These are phyloP conservation scores for Ostreobium quekettii DNA, from an alignment of 139 green algal species.

Conservation along the genomic window DNA sequence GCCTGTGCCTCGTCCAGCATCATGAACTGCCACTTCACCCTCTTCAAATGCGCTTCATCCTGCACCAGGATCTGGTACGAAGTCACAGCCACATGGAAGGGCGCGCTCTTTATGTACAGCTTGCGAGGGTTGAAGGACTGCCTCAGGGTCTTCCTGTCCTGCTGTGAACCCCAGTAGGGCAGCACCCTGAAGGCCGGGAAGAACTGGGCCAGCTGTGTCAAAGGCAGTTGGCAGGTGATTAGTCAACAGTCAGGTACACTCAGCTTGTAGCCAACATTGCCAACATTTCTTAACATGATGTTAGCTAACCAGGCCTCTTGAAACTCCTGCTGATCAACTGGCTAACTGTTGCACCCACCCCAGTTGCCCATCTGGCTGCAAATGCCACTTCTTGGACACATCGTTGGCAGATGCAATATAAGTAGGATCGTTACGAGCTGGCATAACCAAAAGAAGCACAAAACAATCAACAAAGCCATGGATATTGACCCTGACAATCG, in stretches of 20 bases:
- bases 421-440: too few species aligned
- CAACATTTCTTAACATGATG: too few species aligned
- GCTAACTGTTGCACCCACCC: too few species aligned
- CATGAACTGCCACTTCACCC: slow-evolving; percentile 74
- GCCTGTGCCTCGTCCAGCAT: slow-evolving; percentile 84
- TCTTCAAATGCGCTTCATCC: slow-evolving; percentile 61
- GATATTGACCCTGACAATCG: slow-evolving; percentile 41
- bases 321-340: too few species aligned
- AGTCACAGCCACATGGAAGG: slow-evolving; percentile 83
- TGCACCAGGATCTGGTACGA: slow-evolving; percentile 79
- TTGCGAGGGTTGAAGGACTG: slow-evolving; percentile 37
- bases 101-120: slow-evolving; percentile 34
- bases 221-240: too few species aligned
- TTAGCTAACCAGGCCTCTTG: too few species aligned
- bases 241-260: too few species aligned
- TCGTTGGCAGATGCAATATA: too few species aligned
- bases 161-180: slow-evolving; percentile 44
- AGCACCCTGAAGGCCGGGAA: slow-evolving; percentile 26
- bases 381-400: too few species aligned
- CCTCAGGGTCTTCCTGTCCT: slow-evolving; percentile 39
- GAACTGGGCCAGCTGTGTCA: slow-evolving; percentile 4
- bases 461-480: slow-evolving; percentile 23
- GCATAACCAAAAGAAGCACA: not conserved
- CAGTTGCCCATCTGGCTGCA: too few species aligned
- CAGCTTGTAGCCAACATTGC: too few species aligned